These are phyloP conservation scores for Mycena olivaceomarginata DNA, from an alignment of 768 basidiomycete genomes.

Conservation along the genomic window DNA sequence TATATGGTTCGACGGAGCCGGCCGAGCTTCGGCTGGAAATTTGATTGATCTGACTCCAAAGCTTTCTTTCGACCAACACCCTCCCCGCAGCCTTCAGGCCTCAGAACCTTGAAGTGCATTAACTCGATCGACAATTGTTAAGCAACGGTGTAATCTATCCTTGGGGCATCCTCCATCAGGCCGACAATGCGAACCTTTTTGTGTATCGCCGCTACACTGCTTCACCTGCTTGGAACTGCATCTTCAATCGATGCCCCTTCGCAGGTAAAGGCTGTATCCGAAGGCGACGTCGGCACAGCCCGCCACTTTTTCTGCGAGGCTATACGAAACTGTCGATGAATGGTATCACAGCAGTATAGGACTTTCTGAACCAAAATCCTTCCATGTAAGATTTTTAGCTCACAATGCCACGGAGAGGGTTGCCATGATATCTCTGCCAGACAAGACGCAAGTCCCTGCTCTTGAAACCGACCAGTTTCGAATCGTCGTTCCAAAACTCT, in stretches of 20 bases:
- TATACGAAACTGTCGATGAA: conserved; percentile 4
- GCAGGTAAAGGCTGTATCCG: background rate
- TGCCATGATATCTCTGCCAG: background rate
- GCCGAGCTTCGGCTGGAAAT: too few relatives aligned
- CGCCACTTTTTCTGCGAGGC: background rate
- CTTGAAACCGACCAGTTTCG: conserved; percentile 27
- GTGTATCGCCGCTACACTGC: background rate
- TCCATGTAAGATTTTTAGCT: conserved; percentile 16
- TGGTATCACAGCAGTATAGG: conserved; percentile 9
- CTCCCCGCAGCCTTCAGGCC: too few relatives aligned
- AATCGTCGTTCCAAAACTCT: conserved; percentile 32
- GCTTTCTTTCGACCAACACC: too few relatives aligned
- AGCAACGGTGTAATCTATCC: too few relatives aligned
- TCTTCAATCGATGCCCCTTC: background rate
- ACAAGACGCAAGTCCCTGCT: background rate
- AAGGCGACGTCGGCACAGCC: background rate
- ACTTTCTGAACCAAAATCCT: conserved; percentile 4
- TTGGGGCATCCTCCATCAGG: background rate
- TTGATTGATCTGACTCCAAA: too few relatives aligned
- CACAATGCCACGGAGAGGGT: background rate
- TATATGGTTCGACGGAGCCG: too few relatives aligned
- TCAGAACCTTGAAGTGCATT: too few relatives aligned
- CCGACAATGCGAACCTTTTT: background rate
- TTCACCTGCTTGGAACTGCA: background rate
- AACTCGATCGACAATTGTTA: too few relatives aligned